Percentiles rank a stretch among this genome's conserved stretches.
These are phyloP conservation scores for Candida dubliniensis DNA, from an alignment of 1,139 yeast genomes.

Conservation along the genomic window DNA sequence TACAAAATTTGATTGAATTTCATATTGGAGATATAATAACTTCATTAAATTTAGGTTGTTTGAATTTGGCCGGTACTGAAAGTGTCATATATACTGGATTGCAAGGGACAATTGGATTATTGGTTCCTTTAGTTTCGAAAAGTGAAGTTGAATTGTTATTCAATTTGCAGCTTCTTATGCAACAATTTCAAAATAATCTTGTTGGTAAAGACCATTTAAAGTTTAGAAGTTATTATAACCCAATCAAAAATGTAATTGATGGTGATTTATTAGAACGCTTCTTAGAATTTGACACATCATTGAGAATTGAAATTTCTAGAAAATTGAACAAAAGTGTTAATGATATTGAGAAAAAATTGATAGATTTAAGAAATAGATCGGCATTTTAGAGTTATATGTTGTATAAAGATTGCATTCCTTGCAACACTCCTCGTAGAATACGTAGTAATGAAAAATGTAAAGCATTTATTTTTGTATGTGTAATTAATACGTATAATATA, in stretches of 20 bases:
- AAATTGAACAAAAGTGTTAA: constrained; percentile 55
- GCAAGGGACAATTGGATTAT: constrained; percentile 76
- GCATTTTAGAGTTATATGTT: constrained; percentile 27
- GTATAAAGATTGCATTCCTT: no score
- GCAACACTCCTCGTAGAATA: no score
- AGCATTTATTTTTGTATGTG: no score
- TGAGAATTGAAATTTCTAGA: constrained; percentile 50
- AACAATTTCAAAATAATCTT: constrained; percentile 24
- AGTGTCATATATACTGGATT: constrained; percentile 70
- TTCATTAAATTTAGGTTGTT: constrained; percentile 52
- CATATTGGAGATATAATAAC: constrained; percentile 72
- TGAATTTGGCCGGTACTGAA: constrained; percentile 66
- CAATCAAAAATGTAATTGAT: constrained; percentile 74
- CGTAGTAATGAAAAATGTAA: no score
- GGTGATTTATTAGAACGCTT: constrained; percentile 81
- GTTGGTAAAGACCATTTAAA: constrained; percentile 67
- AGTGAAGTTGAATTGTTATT: constrained; percentile 63
- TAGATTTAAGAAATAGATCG: constrained; percentile 55
- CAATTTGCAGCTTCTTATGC: constrained; percentile 52
- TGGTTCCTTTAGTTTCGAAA: constrained; percentile 65
- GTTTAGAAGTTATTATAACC: constrained; percentile 77
- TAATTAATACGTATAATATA: no score
- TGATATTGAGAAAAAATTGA: constrained; percentile 61
- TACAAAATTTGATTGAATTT: constrained; percentile 58
- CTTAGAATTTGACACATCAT: constrained; percentile 32